Percentiles rank a stretch among this genome's conserved stretches.
These are phyloP conservation scores for Chytriomyces sp. DNA, from an alignment of 192 early-diverging fungal species.

Conservation along the genomic window DNA sequence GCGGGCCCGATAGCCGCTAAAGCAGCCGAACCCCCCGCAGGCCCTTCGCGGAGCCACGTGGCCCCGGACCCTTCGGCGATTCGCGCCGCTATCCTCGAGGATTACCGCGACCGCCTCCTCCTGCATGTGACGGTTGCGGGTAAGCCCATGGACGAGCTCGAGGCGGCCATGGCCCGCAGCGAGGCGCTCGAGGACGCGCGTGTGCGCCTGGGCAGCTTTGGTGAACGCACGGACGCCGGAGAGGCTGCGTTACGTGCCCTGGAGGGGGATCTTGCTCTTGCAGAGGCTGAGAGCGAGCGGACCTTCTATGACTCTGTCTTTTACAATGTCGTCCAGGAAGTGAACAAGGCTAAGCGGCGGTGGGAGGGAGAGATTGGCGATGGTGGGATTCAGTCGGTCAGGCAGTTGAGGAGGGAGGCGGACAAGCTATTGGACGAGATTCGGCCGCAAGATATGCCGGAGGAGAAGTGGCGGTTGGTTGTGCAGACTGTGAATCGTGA, in stretches of 20 bases:
- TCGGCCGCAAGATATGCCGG: no score
- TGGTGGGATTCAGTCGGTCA: background rate
- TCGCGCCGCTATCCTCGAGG: background rate
- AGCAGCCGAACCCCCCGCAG: background rate
- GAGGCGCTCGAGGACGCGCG: slow-evolving; percentile 7
- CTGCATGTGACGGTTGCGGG: background rate
- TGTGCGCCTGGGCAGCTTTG: background rate
- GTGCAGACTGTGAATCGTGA: background rate
- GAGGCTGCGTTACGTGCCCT: background rate
- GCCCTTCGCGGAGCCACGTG: background rate
- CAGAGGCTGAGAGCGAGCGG: background rate
- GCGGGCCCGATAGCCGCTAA: background rate
- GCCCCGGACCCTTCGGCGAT: background rate
- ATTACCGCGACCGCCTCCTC: background rate
- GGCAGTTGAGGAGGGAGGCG: background rate
- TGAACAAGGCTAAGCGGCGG: background rate
- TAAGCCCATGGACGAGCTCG: slow-evolving; percentile 8
- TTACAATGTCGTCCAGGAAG: background rate
- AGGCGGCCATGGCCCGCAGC: background rate
- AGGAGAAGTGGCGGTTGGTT: background rate
- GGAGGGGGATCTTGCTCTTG: background rate
- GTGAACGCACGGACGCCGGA: background rate
- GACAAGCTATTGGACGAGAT: background rate
- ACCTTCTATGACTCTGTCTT: background rate
- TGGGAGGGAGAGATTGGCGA: slow-evolving; percentile 1